These are phyloP conservation scores for Tetracentron sinense DNA, from an alignment of 164 flowering plant genomes.

Conservation along the genomic window DNA sequence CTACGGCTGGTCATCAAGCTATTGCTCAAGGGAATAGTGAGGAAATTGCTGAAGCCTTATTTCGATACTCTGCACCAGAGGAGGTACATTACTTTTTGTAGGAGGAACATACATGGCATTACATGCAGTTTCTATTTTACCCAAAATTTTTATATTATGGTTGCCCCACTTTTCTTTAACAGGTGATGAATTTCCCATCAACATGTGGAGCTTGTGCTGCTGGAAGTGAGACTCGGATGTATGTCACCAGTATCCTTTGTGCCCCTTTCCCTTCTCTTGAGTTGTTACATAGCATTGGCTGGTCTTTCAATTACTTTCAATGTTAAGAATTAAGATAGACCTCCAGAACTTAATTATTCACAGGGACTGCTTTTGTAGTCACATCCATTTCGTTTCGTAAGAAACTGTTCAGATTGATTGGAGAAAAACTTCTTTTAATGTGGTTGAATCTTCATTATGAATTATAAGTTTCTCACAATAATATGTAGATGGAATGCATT, in stretches of 20 bases:
- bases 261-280: neutral
- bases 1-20: constrained; percentile 65
- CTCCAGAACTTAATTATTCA: no score
- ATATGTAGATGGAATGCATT: no score
- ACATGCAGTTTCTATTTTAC: neutral
- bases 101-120: neutral
- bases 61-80: constrained; percentile 90
- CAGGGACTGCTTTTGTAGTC: no score
- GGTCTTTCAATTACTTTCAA: neutral
- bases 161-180: constrained; percentile 13
- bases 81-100: constrained; percentile 45
- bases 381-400: no score
- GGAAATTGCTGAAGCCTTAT: constrained; percentile 71
- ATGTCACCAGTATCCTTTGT: constrained; percentile 80
- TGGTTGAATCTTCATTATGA: no score
- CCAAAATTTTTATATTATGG: neutral
- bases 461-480: no score
- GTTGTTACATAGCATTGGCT: neutral
- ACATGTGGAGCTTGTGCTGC: constrained; percentile 87
- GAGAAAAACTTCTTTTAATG: no score
- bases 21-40: constrained; percentile 81
- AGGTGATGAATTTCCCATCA: constrained; percentile 97
- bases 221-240: constrained; percentile 86
- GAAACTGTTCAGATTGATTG: no score
- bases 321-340: neutral